Evolutionary conservation across 306 rosid species (phyloP).

Genomic region (Luffa acutangula): DNA sequence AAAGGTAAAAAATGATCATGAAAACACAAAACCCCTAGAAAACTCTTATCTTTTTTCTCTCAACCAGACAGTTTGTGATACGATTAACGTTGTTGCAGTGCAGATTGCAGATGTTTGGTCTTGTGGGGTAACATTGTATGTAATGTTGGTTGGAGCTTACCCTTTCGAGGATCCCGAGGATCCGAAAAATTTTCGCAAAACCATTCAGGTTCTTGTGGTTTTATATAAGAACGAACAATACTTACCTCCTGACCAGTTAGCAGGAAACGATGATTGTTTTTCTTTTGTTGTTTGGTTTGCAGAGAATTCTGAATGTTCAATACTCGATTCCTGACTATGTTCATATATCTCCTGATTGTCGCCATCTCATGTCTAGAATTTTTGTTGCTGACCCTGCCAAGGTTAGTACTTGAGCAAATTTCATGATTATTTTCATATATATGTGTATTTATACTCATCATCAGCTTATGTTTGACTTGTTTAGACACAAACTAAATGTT

Average conservation of each 20-base stretch:
- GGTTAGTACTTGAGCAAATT: constrained; percentile 18
- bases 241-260: too few relatives aligned
- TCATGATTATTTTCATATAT: too few relatives aligned
- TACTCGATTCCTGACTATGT: constrained; percentile 89
- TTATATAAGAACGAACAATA: too few relatives aligned
- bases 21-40: neutral
- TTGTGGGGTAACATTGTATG: constrained; percentile 92
- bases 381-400: constrained; percentile 75
- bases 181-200: constrained; percentile 84
- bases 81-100: neutral
- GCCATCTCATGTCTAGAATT: constrained; percentile 72
- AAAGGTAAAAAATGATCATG: constrained; percentile 46
- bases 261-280: neutral
- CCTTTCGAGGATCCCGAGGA: constrained; percentile 92
- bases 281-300: constrained; percentile 16
- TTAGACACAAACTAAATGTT: neutral
- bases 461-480: too few relatives aligned
- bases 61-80: too few relatives aligned
- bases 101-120: constrained; percentile 99
- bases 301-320: constrained; percentile 84
- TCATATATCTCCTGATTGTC: constrained; percentile 72
- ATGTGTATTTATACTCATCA: too few relatives aligned
- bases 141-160: constrained; percentile 93
- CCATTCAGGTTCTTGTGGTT: constrained; percentile 38
- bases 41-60: neutral